Evolutionary conservation across 2,329 filamentous ascomycete genomes (phyloP), one percentile per base, ranked within the genome.

Genomic region (Fusarium mexicanum): DNA sequence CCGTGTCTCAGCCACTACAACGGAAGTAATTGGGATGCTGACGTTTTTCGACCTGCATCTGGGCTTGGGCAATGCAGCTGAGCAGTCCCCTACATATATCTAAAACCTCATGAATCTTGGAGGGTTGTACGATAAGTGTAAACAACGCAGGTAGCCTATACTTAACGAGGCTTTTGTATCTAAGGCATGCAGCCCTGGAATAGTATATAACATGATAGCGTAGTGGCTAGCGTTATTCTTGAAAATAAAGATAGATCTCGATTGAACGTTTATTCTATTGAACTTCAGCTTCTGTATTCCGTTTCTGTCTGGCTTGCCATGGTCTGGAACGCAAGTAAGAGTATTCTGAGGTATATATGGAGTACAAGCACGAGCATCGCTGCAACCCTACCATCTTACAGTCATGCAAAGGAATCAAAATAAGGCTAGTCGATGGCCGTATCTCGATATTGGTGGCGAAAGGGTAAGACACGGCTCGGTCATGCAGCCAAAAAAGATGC

Each of bases 201-300:
- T 2, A 29, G 9, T 6, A 22, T 11, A 22, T 2, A 10, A 5
- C 0, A 47, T 7, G 2, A 29, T 22, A 47, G 4, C 9, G 6
- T 29, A 29, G 1, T 22, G 4, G 13, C 2, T 47, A 16, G 4
- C 4, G 24, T 3, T 29, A 14, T 29, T 26, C 9, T n/a, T 3
- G 22, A 8, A 1, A 1, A 1, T 43, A 3, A 7, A 17, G 5
- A 4, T 22, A 2, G 13, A 47, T 4, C 9, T 4, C 18, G 7
- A 47, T 47, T 22, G 13, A 47, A 29, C 4, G 0, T 22, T 29
- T 14, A 11, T 5, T 29, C 11, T 11, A 7, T 29, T 11, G 1
- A 22, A 29, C 26, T 29, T 29, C 13, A 47, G 46, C 26, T 47
- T 47, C 13, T 26, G 6, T 5, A 14, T 47, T 18, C 2, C 24